Evolutionary conservation across 2,329 filamentous ascomycete genomes (phyloP).

Genomic region (Colletotrichum higginsianum): DNA sequence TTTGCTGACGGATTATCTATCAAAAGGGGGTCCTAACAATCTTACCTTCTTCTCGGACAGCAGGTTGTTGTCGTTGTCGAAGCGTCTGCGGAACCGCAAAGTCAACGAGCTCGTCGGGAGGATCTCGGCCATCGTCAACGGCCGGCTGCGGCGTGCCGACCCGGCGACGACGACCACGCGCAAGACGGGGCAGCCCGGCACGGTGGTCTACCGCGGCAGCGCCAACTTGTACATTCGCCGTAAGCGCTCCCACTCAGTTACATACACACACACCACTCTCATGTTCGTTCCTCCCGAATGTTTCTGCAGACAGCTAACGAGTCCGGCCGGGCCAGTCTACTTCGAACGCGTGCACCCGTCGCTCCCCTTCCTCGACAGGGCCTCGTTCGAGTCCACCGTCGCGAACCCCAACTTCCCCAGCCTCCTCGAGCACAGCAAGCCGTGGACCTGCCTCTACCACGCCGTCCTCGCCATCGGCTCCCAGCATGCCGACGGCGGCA

Average conservation of each 20-base stretch:
- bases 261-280: too few relatives aligned
- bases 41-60: conserved; percentile 51
- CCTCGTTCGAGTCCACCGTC: conserved; percentile 52
- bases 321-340: conserved; percentile 48
- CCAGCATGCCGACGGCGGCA: conserved; percentile 52
- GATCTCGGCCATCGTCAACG: conserved; percentile 47
- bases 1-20: background rate
- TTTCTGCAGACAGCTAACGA: background rate
- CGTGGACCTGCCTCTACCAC: conserved; percentile 57
- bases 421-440: conserved; percentile 47
- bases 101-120: conserved; percentile 49
- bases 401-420: conserved; percentile 47
- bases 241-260: background rate
- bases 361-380: conserved; percentile 57
- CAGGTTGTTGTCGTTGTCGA: conserved; percentile 49
- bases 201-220: conserved; percentile 11
- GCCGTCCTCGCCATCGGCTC: conserved; percentile 55
- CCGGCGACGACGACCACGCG: conserved; percentile 14
- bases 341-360: conserved; percentile 57
- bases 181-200: conserved; percentile 11
- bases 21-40: conserved; percentile 46
- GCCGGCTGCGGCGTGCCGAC: conserved; percentile 39
- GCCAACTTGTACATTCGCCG: conserved; percentile 38
- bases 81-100: conserved; percentile 48
- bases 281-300: background rate